phyloP scores from a whole-genome alignment of 163 green algal species.

The Chlamydomonas reinhardtii region DNA sequence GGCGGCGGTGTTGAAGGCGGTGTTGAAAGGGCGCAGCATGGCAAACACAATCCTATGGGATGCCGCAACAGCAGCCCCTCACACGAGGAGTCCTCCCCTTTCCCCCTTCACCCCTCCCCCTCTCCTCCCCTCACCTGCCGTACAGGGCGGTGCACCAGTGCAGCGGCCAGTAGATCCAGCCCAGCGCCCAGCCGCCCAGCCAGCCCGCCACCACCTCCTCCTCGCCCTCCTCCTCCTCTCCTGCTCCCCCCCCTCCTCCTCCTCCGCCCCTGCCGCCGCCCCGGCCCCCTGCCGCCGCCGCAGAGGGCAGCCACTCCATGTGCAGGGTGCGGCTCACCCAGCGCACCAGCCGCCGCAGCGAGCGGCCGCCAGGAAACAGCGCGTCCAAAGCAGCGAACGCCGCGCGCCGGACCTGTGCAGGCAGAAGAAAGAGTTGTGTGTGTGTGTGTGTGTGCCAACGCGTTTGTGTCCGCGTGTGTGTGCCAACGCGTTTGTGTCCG shows the following conservation, averaged over 20 bases:
- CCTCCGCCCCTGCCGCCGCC: neutral
- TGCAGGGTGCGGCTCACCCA: neutral
- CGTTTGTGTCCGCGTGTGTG: too few species aligned
- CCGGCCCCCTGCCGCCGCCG: neutral
- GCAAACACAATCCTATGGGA: too few species aligned
- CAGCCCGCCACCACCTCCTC: constrained; percentile 7
- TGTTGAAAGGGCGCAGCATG: too few species aligned
- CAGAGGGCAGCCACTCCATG: too few species aligned
- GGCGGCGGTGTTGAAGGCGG: too few species aligned
- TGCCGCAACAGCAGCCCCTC: too few species aligned
- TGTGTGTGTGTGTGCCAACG: too few species aligned
- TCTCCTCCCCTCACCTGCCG: neutral
- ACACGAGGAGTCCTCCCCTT: too few species aligned
- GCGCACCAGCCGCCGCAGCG: constrained; percentile 53
- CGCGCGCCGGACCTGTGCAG: constrained; percentile 10
- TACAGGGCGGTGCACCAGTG: constrained; percentile 52
- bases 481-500: too few species aligned
- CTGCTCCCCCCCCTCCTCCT: neutral
- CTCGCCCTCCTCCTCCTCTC: neutral
- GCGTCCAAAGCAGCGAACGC: constrained; percentile 64
- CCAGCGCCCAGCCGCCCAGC: constrained; percentile 32
- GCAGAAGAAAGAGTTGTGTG: too few species aligned
- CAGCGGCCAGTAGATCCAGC: constrained; percentile 40
- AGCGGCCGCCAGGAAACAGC: constrained; percentile 61
- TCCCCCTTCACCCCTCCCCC: too few species aligned